Base-by-base conservation (phyloP, 495 filamentous ascomycete genomes). In the Tuber aestivum region DNA sequence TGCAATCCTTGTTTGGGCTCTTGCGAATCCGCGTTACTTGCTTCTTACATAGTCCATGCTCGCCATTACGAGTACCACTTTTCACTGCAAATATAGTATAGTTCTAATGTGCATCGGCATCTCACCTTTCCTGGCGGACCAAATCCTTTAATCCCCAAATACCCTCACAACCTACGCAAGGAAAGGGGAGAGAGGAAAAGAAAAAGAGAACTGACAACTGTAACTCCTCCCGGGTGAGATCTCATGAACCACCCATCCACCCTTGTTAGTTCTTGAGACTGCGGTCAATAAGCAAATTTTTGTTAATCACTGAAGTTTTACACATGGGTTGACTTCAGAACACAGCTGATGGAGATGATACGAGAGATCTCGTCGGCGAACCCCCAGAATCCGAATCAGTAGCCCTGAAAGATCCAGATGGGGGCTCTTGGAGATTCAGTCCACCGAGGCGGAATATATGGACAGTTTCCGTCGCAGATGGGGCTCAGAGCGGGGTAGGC, bases 381-480 rank as follows among this genome's bases (percentile, higher is more conserved):
- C 71, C 74, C 8, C 79, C 79, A 61, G 74, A 77, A 14, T 75
- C 80, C 9, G 77, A 74, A 10, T 81, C 79, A 42, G 70, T 78
- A 35, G 72, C 83, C 41, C 84, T 76, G 32, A 81, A 37, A 27
- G 44, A 38, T 45, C 69, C 79, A 56, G 74, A 73, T 56, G 79
- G 56, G 41, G 69, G 32, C 7, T 78, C 74, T 27, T 73, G 71
- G 38, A 74, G 74, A 32, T 71, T 70, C 74, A 76, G 83, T 75
- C 76, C 81, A 72, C 85, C 87, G 68, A 98, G 86, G 65, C 94
- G 93, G 85, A 98, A 99, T 71, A 99, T 91, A 82, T 99, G 95
- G n/a, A 99, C 92, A 20, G 95, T 99, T 81, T 99, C 96, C 0
- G 94, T 95, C 3, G 93, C 93, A 16, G 95, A 97, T 18, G 95